A percentile compares a stretch with the other conserved stretches of the same genome.
Evolutionary conservation across 78 protist genomes (phyloP).

Genomic region (Guillardia theta): DNA sequence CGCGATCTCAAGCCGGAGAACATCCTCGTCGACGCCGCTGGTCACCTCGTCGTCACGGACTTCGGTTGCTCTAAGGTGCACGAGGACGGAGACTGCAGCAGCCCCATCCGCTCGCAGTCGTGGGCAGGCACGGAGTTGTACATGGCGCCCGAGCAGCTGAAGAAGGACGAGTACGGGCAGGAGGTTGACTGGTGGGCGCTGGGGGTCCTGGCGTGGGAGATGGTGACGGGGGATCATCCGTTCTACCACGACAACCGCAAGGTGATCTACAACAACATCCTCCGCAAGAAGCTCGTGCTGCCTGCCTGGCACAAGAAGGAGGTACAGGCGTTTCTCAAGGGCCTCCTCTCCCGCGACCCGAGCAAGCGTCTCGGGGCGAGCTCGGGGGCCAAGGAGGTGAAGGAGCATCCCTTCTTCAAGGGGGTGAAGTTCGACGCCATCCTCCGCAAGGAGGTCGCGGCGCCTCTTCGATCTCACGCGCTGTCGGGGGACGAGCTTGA

Average conservation of each 20-base stretch:
- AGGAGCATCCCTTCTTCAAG: conserved; percentile 12
- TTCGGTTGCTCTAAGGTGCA: conserved; percentile 18
- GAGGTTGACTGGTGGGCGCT: conserved; percentile 45
- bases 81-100: background rate
- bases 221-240: conserved; percentile 2
- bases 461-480: conserved; percentile 12
- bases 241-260: conserved; percentile 28
- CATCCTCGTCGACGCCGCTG: conserved; percentile 36
- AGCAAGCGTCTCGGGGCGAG: background rate
- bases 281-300: conserved; percentile 1
- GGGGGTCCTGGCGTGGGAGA: conserved; percentile 27
- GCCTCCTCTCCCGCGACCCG: conserved; percentile 2
- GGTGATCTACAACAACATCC: background rate
- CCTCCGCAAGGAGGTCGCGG: background rate
- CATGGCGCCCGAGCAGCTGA: conserved; percentile 42
- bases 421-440: background rate
- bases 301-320: background rate
- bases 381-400: background rate
- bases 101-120: background rate
- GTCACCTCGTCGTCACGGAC: conserved; percentile 33
- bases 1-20: conserved; percentile 46
- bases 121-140: conserved; percentile 32
- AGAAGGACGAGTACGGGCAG: background rate
- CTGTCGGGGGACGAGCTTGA: background rate
- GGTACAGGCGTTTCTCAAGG: background rate